Percentiles rank a stretch among this genome's conserved stretches.
Conservation (phyloP, 1,284 basidiomycete genomes). For the Boletellus deceptivus region DNA sequence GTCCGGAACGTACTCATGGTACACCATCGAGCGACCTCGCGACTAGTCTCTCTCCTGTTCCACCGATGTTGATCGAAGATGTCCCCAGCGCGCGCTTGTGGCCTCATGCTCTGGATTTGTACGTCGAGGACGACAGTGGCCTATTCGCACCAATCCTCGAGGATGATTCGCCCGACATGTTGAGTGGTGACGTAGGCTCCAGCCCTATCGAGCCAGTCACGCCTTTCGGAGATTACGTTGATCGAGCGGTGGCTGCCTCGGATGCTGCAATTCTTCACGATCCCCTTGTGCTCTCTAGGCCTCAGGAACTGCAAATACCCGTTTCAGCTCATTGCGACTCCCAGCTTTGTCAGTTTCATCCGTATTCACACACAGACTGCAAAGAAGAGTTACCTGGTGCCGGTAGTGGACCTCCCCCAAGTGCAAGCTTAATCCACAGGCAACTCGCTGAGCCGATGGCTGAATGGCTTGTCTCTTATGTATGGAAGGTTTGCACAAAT, state of each 20-base stretch:
- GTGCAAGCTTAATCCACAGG: slow-evolving; percentile 59
- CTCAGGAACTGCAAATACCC: slow-evolving; percentile 24
- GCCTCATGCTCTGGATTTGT: slow-evolving; percentile 20
- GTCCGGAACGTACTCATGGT: slow-evolving; percentile 25
- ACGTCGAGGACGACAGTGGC: slow-evolving; percentile 40
- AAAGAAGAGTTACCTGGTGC: slow-evolving; percentile 16
- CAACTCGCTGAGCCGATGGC: slow-evolving; percentile 71
- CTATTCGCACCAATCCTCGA: slow-evolving; percentile 64
- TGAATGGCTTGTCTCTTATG: slow-evolving; percentile 72
- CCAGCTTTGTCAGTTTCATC: slow-evolving; percentile 18
- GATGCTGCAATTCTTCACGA: slow-evolving; percentile 25
- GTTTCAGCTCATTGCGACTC: slow-evolving; percentile 16
- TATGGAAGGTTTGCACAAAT: slow-evolving; percentile 77
- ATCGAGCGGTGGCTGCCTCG: slow-evolving; percentile 59
- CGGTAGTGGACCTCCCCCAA: slow-evolving; percentile 37
- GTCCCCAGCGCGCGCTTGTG: slow-evolving; percentile 12
- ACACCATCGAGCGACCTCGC: slow-evolving; percentile 23
- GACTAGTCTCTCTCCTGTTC: slow-evolving; percentile 10
- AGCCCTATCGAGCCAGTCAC: slow-evolving; percentile 72
- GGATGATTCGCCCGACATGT: slow-evolving; percentile 59
- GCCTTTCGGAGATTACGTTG: slow-evolving; percentile 71
- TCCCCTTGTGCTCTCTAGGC: slow-evolving; percentile 15
- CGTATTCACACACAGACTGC: slow-evolving; percentile 10
- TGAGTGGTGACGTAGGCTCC: slow-evolving; percentile 50
- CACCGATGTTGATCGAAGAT: slow-evolving; percentile 13